Base-by-base conservation (phyloP, 176 grass and related monocot genomes). In the Cymbopogon citratus region DNA sequence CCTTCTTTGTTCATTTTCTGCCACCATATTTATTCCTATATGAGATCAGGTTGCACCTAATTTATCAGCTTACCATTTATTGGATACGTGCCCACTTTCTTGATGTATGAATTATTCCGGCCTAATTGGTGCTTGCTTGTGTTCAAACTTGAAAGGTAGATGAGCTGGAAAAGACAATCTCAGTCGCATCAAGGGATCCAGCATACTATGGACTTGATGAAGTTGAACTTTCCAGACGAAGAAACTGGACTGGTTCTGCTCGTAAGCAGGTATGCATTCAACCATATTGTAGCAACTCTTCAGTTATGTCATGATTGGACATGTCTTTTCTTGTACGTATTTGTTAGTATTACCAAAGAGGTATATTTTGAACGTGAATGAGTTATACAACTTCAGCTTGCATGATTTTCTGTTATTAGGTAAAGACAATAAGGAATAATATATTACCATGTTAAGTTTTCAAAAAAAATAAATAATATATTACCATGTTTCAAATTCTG, bases 121-220 rank as follows among this genome's bases (percentile, higher is more conserved):
- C 24, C 77, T 81, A 49, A 83, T 18, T 38, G 46, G 2, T 39
- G 63, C 6, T 86, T 59, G 46, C 77, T 69, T 44, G 57, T 85
- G 13, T n/a, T 84, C 2, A 72, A n/a, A n/a, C n/a, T n/a, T n/a
- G n/a, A n/a, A n/a, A n/a, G 95, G 90, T 98, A 57, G 92, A 93
- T 84, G 92, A 98, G 80, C 68, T 98, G 75, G 91, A 95, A 75
- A 98, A 95, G 84, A 88, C 95, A 73, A 95, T 95, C 87, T 60
- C 86, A 59, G 95, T 95, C 59, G 90, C 95, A 74, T 87, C 86
- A 77, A 91, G 90, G 83, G 95, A 98, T 91, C 92, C 92, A 75
- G 71, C 90, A 65, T 91, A 94, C 81, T 98, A 98, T 76, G 92
- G 95, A 61, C 92, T 98, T 60, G 87, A 95, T 80, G 92, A 95